These are phyloP conservation scores for Gryganskiella cystojenkinii DNA, from an alignment of 192 early-diverging fungal species.

Conservation along the genomic window DNA sequence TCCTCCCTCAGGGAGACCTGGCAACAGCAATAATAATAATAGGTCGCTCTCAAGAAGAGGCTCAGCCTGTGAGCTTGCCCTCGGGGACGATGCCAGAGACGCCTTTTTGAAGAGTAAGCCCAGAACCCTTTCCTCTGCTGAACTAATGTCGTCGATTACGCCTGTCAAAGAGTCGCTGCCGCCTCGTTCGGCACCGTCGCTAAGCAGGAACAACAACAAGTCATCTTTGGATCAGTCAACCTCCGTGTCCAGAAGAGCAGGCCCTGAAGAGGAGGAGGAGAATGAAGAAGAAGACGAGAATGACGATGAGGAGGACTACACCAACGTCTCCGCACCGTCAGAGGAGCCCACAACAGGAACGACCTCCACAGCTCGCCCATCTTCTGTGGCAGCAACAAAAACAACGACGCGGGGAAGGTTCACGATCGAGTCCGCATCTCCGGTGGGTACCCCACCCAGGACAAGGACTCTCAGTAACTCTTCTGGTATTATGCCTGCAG, in stretches of 20 bases:
- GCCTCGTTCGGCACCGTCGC: too few relatives aligned
- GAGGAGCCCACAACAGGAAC: background rate
- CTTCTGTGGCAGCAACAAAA: constrained; percentile 4
- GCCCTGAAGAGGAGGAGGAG: too few relatives aligned
- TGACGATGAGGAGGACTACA: too few relatives aligned
- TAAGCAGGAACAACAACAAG: too few relatives aligned
- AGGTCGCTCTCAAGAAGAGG: constrained; percentile 12
- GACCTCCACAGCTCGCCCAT: background rate
- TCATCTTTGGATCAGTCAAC: background rate
- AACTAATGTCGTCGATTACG: constrained; percentile 27
- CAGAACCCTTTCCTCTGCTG: constrained; percentile 35
- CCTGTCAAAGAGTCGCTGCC: constrained; percentile 14
- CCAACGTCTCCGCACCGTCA: background rate
- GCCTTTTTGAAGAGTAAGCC: constrained; percentile 41
- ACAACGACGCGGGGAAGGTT: constrained; percentile 36
- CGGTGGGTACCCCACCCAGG: constrained; percentile 3
- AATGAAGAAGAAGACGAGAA: too few relatives aligned
- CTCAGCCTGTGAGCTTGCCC: constrained; percentile 36
- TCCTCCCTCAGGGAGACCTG: background rate
- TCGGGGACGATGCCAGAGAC: constrained; percentile 35
- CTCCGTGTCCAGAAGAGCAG: too few relatives aligned
- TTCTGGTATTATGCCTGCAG: too few relatives aligned
- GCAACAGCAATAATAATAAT: background rate
- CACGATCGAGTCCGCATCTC: constrained; percentile 42
- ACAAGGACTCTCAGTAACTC: constrained; percentile 42